Conservation (phyloP, 345 rosid species). For the Acer saccharum region DNA sequence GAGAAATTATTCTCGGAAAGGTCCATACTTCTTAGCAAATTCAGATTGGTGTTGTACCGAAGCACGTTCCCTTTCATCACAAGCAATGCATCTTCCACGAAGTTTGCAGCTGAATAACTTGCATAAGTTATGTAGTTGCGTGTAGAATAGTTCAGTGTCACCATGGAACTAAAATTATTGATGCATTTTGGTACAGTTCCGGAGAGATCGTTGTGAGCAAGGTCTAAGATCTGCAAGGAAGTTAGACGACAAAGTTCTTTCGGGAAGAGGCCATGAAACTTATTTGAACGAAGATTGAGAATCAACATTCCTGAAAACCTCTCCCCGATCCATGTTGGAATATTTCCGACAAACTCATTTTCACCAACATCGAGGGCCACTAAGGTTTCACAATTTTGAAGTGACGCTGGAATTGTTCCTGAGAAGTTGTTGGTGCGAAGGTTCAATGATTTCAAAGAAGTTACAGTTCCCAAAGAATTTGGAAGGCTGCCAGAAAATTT, state of each 20-base stretch:
- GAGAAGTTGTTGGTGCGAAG: not conserved
- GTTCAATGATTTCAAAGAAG: not conserved
- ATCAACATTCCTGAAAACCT: not conserved
- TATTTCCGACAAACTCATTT: slow-evolving; percentile 3
- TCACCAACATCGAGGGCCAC: not conserved
- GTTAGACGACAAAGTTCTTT: slow-evolving; percentile 8
- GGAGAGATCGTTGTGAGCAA: not conserved
- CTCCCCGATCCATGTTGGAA: slow-evolving; percentile 17
- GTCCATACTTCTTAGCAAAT: not conserved
- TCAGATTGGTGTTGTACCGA: not conserved
- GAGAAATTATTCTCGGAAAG: not conserved
- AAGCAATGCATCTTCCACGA: not conserved
- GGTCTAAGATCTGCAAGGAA: not conserved
- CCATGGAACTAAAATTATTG: not conserved
- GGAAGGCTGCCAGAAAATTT: slow-evolving; percentile 4
- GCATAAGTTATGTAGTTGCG: not conserved
- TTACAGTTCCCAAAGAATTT: not conserved
- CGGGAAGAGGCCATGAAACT: slow-evolving; percentile 26
- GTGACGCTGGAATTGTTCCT: not conserved
- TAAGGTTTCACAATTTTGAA: not conserved
- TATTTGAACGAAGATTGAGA: slow-evolving; percentile 21
- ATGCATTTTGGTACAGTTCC: not conserved
- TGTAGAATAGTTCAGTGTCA: not conserved
- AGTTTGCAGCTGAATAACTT: not conserved
- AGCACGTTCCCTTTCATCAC: not conserved